Percentiles rank a stretch among this genome's conserved stretches.
Evolutionary conservation across 2,329 filamentous ascomycete genomes (phyloP).

Genomic region (Torrubiellomyces zombiae): DNA sequence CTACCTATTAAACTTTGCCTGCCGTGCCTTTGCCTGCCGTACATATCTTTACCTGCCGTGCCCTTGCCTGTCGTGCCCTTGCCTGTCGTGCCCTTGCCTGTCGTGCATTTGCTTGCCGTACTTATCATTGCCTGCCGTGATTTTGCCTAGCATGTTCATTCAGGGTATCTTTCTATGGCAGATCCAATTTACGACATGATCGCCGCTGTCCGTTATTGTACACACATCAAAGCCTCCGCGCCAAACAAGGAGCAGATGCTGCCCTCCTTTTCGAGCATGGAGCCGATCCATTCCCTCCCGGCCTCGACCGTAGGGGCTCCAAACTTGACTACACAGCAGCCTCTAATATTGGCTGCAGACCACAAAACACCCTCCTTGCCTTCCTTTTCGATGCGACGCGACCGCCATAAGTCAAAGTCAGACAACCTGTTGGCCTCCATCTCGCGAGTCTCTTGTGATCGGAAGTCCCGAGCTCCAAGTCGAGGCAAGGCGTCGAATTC

Average conservation of each 20-base stretch:
- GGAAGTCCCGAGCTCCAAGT: slow-evolving; percentile 69
- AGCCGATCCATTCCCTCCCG: slow-evolving; percentile 61
- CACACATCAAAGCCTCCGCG: slow-evolving; percentile 62
- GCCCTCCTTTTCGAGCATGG: slow-evolving; percentile 59
- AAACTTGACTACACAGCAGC: slow-evolving; percentile 85
- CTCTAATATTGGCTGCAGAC: slow-evolving; percentile 65
- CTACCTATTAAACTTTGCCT: no score
- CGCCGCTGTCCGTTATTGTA: slow-evolving; percentile 26
- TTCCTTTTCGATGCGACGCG: slow-evolving; percentile 39
- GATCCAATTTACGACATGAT: not conserved
- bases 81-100: not conserved
- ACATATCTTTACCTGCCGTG: no score
- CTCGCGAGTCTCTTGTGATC: slow-evolving; percentile 31
- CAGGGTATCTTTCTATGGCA: not conserved
- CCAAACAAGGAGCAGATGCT: slow-evolving; percentile 59
- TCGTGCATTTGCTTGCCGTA: not conserved
- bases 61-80: no score
- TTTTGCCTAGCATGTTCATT: not conserved
- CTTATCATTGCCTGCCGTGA: not conserved
- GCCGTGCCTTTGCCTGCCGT: no score
- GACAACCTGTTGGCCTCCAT: slow-evolving; percentile 19
- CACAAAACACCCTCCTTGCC: slow-evolving; percentile 48
- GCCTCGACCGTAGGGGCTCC: slow-evolving; percentile 68
- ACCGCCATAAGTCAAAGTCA: slow-evolving; percentile 35
- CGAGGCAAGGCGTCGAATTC: slow-evolving; percentile 68